These are phyloP conservation scores for Solioccasus polychromus DNA, from an alignment of 768 basidiomycete genomes.

Conservation along the genomic window DNA sequence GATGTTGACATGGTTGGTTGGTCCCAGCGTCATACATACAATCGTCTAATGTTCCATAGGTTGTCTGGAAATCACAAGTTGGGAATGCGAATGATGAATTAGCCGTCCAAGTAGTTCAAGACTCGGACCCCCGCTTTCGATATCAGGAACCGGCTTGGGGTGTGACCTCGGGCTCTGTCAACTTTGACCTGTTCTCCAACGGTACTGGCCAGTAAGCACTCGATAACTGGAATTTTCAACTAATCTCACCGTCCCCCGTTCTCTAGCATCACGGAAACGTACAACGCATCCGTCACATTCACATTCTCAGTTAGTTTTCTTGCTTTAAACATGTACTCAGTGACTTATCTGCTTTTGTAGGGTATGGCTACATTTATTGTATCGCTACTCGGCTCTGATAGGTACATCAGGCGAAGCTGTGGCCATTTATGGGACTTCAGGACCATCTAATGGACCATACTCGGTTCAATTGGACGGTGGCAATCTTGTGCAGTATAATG, in stretches of 20 bases:
- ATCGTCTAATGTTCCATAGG: slow-evolving; percentile 8
- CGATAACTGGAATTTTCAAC: neutral
- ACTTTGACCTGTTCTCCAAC: slow-evolving; percentile 39
- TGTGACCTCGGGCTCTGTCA: slow-evolving; percentile 30
- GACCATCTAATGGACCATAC: slow-evolving; percentile 36
- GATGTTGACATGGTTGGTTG: slow-evolving; percentile 45
- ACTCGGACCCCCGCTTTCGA: slow-evolving; percentile 36
- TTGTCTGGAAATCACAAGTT: slow-evolving; percentile 29
- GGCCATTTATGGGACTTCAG: slow-evolving; percentile 43
- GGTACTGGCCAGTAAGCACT: slow-evolving; percentile 40
- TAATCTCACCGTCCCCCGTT: too few relatives aligned
- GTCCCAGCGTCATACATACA: neutral
- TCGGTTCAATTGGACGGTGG: slow-evolving; percentile 35
- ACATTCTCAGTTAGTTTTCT: slow-evolving; percentile 39
- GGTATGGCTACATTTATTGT: slow-evolving; percentile 11
- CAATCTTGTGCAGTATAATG: slow-evolving; percentile 13
- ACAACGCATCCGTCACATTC: slow-evolving; percentile 33
- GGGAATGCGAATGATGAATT: slow-evolving; percentile 15
- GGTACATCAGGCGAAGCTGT: slow-evolving; percentile 38
- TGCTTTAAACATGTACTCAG: neutral
- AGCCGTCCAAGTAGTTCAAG: slow-evolving; percentile 25
- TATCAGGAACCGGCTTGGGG: slow-evolving; percentile 38
- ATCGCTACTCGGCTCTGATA: neutral
- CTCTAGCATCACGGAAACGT: slow-evolving; percentile 36
- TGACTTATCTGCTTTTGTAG: slow-evolving; percentile 13